Evolutionary conservation across 192 early-diverging fungal species (phyloP).

Genomic region (Backusella sp.): DNA sequence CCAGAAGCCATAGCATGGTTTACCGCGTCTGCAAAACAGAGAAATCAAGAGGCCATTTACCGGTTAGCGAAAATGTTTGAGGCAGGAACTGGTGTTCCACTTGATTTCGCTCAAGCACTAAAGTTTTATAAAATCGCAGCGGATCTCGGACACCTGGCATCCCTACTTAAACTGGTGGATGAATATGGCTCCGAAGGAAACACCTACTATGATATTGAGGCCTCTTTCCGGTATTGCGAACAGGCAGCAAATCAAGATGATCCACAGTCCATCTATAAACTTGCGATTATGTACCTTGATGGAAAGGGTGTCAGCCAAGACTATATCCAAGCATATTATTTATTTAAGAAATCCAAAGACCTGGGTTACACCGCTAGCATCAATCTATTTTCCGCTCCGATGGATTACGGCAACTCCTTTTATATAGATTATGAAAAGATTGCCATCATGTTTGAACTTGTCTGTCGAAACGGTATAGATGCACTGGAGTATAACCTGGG

Average conservation of each 20-base stretch:
- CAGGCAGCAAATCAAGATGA: slow-evolving; percentile 50
- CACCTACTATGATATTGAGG: slow-evolving; percentile 17
- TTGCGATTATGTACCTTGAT: slow-evolving; percentile 57
- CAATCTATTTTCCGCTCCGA: not conserved
- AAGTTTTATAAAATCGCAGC: not conserved
- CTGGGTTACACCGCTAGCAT: not conserved
- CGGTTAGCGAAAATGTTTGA: not conserved
- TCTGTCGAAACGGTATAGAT: too few species aligned
- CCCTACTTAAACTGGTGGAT: not conserved
- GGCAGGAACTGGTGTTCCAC: not conserved
- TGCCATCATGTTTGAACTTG: not conserved
- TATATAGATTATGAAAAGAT: not conserved
- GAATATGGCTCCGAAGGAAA: not conserved
- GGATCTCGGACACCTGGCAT: not conserved
- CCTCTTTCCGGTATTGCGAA: slow-evolving; percentile 25
- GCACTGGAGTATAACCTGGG: not conserved
- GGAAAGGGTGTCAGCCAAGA: slow-evolving; percentile 39
- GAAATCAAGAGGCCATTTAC: not conserved
- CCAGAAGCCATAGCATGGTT: not conserved
- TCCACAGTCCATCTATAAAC: slow-evolving; percentile 51
- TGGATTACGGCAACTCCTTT: not conserved
- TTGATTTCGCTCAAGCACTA: not conserved
- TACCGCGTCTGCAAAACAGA: not conserved
- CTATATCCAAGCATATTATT: not conserved
- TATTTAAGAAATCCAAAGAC: not conserved